These are phyloP conservation scores for Dactylellina leptospora DNA, from an alignment of 2,329 filamentous ascomycete genomes.

Conservation along the genomic window DNA sequence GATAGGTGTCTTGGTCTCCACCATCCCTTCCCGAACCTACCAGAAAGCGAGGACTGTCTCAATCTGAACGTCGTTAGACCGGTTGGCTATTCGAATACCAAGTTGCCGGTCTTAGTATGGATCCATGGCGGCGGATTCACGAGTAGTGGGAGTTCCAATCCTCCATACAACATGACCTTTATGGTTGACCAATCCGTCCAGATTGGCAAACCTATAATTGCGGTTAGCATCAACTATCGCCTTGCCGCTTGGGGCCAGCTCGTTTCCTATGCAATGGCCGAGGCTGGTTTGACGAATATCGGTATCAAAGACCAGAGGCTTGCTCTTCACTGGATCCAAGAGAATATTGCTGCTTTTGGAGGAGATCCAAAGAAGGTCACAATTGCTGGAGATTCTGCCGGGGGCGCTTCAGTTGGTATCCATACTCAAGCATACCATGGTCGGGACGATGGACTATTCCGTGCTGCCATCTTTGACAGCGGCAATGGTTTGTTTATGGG, in stretches of 20 bases:
- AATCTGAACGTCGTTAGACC: constrained; percentile 59
- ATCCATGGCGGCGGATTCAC: constrained; percentile 64
- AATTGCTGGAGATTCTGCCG: constrained; percentile 78
- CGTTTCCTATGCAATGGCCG: constrained; percentile 69
- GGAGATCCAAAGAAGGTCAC: constrained; percentile 81
- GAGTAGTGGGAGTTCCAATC: constrained; percentile 60
- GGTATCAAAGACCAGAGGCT: constrained; percentile 77
- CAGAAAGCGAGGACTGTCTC: constrained; percentile 58
- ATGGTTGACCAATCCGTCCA: constrained; percentile 67
- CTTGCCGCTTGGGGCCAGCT: constrained; percentile 78
- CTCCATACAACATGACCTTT: constrained; percentile 68
- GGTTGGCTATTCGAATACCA: constrained; percentile 54
- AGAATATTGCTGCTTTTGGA: constrained; percentile 79
- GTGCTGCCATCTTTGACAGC: constrained; percentile 65
- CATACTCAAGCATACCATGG: constrained; percentile 42
- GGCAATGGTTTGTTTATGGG: constrained; percentile 61
- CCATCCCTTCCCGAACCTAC: constrained; percentile 57
- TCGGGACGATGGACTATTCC: constrained; percentile 67
- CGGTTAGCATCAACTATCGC: constrained; percentile 81
- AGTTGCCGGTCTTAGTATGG: constrained; percentile 64
- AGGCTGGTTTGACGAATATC: constrained; percentile 68
- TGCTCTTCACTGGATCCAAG: constrained; percentile 77
- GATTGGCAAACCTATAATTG: constrained; percentile 69
- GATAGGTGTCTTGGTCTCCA: constrained; percentile 56
- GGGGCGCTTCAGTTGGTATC: constrained; percentile 58